Evolutionary conservation across 2,329 filamentous ascomycete species (phyloP).

Genomic region (Pseudomassariella vexata): DNA sequence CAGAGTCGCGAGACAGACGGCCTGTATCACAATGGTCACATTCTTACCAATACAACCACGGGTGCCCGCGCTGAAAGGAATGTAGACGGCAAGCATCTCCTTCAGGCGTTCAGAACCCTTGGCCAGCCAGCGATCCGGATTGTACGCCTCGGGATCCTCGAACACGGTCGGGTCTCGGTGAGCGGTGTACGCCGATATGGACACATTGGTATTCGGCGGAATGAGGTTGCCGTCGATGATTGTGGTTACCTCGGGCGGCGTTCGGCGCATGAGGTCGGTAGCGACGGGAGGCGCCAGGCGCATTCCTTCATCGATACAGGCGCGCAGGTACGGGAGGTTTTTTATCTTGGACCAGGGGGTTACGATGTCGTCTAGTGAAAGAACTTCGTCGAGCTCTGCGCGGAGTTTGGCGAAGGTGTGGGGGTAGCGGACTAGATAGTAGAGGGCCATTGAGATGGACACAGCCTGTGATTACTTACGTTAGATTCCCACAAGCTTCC

Average conservation of each 20-base stretch:
- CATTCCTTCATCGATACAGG: slow-evolving; percentile 3
- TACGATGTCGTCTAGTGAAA: slow-evolving; percentile 2
- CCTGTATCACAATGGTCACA: slow-evolving; percentile 5
- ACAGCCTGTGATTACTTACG: no score
- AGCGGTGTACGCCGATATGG: slow-evolving; percentile 5
- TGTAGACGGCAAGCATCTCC: slow-evolving; percentile 3
- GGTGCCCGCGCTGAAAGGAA: slow-evolving; percentile 2
- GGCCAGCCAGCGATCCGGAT: slow-evolving; percentile 3
- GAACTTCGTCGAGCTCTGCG: slow-evolving; percentile 8
- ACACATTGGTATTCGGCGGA: slow-evolving; percentile 6
- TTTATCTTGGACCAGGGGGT: slow-evolving; percentile 3
- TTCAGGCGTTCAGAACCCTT: slow-evolving; percentile 2
- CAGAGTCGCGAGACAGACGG: slow-evolving; percentile 3
- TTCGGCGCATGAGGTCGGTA: slow-evolving; percentile 35
- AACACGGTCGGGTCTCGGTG: slow-evolving; percentile 5
- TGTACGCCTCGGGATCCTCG: slow-evolving; percentile 3
- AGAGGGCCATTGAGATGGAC: slow-evolving; percentile 2
- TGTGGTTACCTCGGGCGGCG: slow-evolving; percentile 31
- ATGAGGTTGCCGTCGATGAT: slow-evolving; percentile 2
- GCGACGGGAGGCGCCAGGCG: slow-evolving; percentile 18
- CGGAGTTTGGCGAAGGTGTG: slow-evolving; percentile 3
- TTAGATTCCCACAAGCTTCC: no score
- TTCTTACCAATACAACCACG: slow-evolving; percentile 5
- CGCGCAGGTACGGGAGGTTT: slow-evolving; percentile 1
- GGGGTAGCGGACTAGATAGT: slow-evolving; percentile 6